Base-by-base conservation (phyloP, 2,329 filamentous ascomycete genomes). In the Stagonosporopsis rhizophila region DNA sequence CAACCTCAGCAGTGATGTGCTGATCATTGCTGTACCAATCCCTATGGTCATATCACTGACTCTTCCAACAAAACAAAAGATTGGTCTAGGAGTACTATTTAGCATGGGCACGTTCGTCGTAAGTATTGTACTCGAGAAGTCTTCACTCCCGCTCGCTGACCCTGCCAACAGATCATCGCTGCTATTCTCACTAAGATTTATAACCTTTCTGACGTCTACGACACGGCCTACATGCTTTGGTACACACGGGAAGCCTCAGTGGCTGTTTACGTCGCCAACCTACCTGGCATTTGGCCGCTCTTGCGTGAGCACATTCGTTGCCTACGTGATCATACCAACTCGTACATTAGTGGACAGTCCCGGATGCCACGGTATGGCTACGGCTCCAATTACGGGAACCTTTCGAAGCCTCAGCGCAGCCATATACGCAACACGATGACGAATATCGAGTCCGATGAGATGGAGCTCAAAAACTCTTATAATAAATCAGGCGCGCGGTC, bases 1-100 rank as follows among this genome's bases (percentile, higher is more conserved):
- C 66, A 88, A 88, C 62, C 82, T 87, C 44, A 81, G 82, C 2
- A 86, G 84, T 23, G 86, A 88, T 60, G 34, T 86, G 2, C 79
- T 84, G 74, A 87, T 88, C 67, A 81, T 88, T 25, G 66, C 79
- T 3, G 81, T 88, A 19, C 84, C 85, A 1, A 77, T 87, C 59
- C 84, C 85, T 0, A 72, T 84, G 49, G 65, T 87, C 23, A 61
- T 82, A 11, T 78, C 78, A 23, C 79, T 85, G 1, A 78, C 80
- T 41, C 75, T 87, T 2, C 74, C 78, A 6, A 37, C 76, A 1
- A 82, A 79, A 66, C 81, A 84, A 65, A 87, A 87, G 70, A 49
- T 81, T 0, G 77, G 85, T 1, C 77, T 88, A 1, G 65, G 76
- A n/a, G 59, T 75, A 23, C 72, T 85, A 28, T 84, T 84, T 66